Evolutionary conservation across 164 flowering plant species (phyloP).

Genomic region (Platanus orientalis): DNA sequence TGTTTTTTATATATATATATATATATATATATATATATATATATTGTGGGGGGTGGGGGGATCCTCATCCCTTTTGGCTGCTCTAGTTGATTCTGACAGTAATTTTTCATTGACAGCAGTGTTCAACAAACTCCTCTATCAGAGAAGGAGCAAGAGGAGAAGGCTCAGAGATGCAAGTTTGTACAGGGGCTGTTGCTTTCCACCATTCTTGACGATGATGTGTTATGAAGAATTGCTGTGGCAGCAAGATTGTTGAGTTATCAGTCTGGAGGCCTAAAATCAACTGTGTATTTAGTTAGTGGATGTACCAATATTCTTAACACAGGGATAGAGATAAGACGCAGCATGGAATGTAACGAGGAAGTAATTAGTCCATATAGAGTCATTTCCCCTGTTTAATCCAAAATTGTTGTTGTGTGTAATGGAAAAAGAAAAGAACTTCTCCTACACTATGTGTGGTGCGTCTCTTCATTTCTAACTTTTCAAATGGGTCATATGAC

Average conservation of each 20-base stretch:
- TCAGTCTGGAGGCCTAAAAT: background rate
- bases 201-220: conserved; percentile 47
- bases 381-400: conserved; percentile 2
- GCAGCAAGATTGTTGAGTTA: background rate
- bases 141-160: conserved; percentile 52
- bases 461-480: background rate
- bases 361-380: conserved; percentile 7
- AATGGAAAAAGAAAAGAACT: conserved; percentile 1
- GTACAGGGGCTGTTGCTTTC: conserved; percentile 61
- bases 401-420: conserved; percentile 9
- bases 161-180: conserved; percentile 52
- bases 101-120: conserved; percentile 31
- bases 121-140: conserved; percentile 28
- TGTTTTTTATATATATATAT: too few relatives aligned
- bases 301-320: background rate
- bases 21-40: too few relatives aligned
- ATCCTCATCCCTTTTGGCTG: too few relatives aligned
- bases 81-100: background rate
- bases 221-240: conserved; percentile 18
- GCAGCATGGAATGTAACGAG: conserved; percentile 9
- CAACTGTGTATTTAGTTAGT: background rate
- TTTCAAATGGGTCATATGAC: too few relatives aligned
- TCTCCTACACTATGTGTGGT: too few relatives aligned
- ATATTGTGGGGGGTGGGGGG: too few relatives aligned
- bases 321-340: conserved; percentile 1